These are phyloP conservation scores for Vitis riparia DNA, from an alignment of 164 flowering plant genomes.

Conservation along the genomic window DNA sequence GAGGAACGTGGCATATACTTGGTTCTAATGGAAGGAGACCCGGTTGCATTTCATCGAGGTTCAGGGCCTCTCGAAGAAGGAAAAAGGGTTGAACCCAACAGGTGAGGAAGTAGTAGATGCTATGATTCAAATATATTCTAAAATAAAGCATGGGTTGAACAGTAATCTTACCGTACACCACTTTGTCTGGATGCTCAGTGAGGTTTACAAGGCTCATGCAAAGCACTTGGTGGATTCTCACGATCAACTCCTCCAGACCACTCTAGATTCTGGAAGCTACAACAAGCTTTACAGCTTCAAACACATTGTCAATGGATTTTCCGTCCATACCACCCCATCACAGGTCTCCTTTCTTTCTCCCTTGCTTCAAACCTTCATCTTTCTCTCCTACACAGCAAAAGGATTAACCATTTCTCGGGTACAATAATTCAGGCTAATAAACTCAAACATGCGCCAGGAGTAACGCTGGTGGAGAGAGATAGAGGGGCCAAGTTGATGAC, in stretches of 20 bases:
- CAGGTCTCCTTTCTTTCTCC: slow-evolving; percentile 41
- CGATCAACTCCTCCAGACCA: slow-evolving; percentile 53
- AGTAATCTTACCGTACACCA: too few species aligned
- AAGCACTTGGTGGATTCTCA: slow-evolving; percentile 53
- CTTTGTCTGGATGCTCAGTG: slow-evolving; percentile 31
- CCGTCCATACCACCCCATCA: slow-evolving; percentile 70
- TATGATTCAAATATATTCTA: neutral
- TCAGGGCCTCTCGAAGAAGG: slow-evolving; percentile 10
- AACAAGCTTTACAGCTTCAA: slow-evolving; percentile 85
- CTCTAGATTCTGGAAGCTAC: slow-evolving; percentile 59
- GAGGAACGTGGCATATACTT: slow-evolving; percentile 54
- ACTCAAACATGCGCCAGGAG: slow-evolving; percentile 49
- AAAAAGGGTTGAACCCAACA: slow-evolving; percentile 21
- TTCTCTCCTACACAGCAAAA: neutral
- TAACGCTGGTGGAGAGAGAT: slow-evolving; percentile 70
- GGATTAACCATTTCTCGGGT: too few species aligned
- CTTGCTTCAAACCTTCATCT: neutral
- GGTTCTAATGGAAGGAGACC: slow-evolving; percentile 70
- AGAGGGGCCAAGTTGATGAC: slow-evolving; percentile 82
- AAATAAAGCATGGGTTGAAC: too few species aligned
- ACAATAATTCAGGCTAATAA: slow-evolving; percentile 46
- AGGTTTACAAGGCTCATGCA: slow-evolving; percentile 53
- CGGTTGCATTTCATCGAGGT: slow-evolving; percentile 55
- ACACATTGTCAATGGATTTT: slow-evolving; percentile 79
- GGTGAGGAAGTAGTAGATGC: slow-evolving; percentile 23